Percentiles rank a stretch among this genome's conserved stretches.
phyloP scores from a whole-genome alignment of 306 rosid species.

The Quercus parvula region DNA sequence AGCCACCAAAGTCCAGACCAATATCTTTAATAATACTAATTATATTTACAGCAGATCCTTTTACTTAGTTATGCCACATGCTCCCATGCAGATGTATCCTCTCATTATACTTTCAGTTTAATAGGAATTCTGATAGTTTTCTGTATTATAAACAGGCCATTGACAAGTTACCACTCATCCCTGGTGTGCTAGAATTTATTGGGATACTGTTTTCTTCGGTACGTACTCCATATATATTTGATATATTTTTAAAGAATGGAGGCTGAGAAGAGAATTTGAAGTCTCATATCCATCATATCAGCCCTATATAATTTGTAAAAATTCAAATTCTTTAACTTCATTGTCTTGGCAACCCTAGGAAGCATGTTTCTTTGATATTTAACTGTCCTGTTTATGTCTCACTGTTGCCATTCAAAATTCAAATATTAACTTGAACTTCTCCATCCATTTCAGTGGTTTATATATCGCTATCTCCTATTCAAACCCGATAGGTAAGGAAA shows the following conservation, averaged over 20 bases:
- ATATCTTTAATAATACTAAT: neutral
- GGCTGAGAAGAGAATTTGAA: too few species aligned
- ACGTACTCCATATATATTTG: conserved; percentile 29
- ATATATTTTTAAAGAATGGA: neutral
- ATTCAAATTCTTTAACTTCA: neutral
- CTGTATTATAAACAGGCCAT: conserved; percentile 48
- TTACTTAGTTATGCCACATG: neutral
- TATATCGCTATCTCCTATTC: conserved; percentile 89
- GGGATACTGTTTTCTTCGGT: conserved; percentile 76
- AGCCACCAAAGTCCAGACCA: neutral
- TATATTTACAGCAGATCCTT: neutral
- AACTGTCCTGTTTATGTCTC: neutral
- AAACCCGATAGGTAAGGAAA: conserved; percentile 78
- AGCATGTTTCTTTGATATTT: neutral
- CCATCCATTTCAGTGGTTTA: conserved; percentile 78
- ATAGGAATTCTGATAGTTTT: conserved; percentile 7
- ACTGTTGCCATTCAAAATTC: neutral
- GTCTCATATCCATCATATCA: too few species aligned
- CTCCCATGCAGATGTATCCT: neutral
- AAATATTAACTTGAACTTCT: conserved; percentile 24
- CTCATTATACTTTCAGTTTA: neutral
- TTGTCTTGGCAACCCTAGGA: too few species aligned
- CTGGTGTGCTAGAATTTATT: conserved; percentile 59
- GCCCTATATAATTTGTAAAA: neutral
- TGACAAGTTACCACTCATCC: conserved; percentile 75